A percentile compares a stretch with the other conserved stretches of the same genome.
Conservation (phyloP, 2,329 filamentous ascomycete genomes). For the Pyrenophora seminiperda region DNA sequence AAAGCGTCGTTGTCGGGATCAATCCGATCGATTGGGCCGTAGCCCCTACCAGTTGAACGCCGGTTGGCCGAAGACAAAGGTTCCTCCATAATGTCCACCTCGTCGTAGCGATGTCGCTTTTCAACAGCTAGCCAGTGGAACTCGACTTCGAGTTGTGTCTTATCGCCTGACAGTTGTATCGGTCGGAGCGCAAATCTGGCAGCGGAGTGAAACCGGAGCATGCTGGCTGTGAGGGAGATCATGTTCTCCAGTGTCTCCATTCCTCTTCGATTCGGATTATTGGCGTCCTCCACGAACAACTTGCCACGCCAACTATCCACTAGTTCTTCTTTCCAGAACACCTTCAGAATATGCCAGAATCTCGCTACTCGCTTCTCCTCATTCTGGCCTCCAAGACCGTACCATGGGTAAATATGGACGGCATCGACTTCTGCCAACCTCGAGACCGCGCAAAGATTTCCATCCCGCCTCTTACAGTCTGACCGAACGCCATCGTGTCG, state of each 20-base stretch:
- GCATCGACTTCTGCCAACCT: conserved; percentile 20
- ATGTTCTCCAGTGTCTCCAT: conserved; percentile 24
- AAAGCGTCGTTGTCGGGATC: neutral
- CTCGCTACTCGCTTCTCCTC: conserved; percentile 6
- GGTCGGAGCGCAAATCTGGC: conserved; percentile 22
- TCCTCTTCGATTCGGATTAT: neutral
- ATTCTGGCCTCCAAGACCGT: conserved; percentile 14
- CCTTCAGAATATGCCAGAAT: conserved; percentile 12
- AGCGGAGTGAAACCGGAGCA: conserved; percentile 19
- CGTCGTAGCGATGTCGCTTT: conserved; percentile 7
- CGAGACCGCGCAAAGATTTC: conserved; percentile 19
- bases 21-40: neutral
- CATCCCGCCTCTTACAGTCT: conserved; percentile 19
- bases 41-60: neutral
- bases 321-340: conserved; percentile 13
- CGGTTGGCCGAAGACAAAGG: neutral
- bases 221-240: conserved; percentile 15
- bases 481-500: conserved; percentile 12
- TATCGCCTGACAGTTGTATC: conserved; percentile 21
- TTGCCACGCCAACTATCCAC: conserved; percentile 9
- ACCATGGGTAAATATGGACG: conserved; percentile 28
- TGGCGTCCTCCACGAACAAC: conserved; percentile 4
- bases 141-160: conserved; percentile 24
- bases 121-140: conserved; percentile 21
- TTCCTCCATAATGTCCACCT: conserved; percentile 6